Percentiles rank a stretch among this genome's conserved stretches.
Conservation (phyloP, 176 grass and related monocot genomes). For the Aegilops bicornis region DNA sequence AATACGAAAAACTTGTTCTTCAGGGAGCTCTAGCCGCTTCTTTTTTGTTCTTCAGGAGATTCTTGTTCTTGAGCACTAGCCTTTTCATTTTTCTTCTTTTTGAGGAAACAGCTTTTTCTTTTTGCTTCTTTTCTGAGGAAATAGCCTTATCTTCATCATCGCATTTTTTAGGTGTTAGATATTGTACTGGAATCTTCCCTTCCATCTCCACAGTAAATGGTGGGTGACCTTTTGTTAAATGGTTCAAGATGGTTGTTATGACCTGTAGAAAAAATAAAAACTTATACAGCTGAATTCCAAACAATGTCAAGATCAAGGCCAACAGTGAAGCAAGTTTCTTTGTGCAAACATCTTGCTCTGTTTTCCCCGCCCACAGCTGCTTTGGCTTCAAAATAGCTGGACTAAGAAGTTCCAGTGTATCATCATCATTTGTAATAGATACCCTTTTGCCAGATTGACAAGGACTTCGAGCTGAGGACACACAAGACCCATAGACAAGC, state of each 20-base stretch:
- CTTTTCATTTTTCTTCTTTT: too few species aligned
- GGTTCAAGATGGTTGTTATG: conserved; percentile 86
- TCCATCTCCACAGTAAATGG: conserved; percentile 70
- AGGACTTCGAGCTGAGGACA: conserved; percentile 37
- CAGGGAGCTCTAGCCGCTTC: not conserved
- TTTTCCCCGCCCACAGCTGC: conserved; percentile 87
- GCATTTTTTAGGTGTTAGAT: conserved; percentile 27
- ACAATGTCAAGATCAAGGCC: conserved; percentile 1
- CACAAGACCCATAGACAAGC: conserved; percentile 70
- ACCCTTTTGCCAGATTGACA: conserved; percentile 55
- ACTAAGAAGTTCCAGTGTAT: conserved; percentile 44
- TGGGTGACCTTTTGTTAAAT: conserved; percentile 73
- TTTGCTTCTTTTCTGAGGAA: too few species aligned
- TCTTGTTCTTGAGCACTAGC: too few species aligned
- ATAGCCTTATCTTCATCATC: not conserved
- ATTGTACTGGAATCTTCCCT: conserved; percentile 67
- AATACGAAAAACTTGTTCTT: conserved; percentile 48
- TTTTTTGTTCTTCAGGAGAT: too few species aligned
- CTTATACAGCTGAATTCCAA: not conserved
- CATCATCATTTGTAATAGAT: conserved; percentile 41
- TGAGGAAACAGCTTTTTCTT: not conserved
- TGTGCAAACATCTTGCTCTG: conserved; percentile 54
- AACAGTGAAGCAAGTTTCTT: not conserved
- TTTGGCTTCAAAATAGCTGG: conserved; percentile 74
- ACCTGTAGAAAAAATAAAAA: conserved; percentile 47